Percentiles rank a stretch among this genome's conserved stretches.
phyloP scores from a whole-genome alignment of 129 eudicot genomes.

The Tanacetum coccineum region DNA sequence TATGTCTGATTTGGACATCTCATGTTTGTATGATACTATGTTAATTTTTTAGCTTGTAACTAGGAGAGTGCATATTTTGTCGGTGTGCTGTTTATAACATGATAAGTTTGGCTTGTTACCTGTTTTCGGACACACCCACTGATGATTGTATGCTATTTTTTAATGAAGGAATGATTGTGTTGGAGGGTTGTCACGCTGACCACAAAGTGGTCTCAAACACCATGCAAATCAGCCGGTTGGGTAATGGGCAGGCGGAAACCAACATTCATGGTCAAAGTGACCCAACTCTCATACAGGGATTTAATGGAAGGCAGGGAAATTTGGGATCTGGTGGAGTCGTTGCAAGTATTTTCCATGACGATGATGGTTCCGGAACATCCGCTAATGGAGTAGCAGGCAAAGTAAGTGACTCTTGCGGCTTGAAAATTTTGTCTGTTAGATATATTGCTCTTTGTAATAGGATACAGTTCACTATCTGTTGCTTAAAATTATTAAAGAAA shows the following conservation, averaged over 20 bases:
- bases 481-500: no score
- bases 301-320: constrained; percentile 9
- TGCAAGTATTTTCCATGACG: neutral
- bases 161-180: constrained; percentile 18
- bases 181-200: constrained; percentile 15
- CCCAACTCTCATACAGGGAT: constrained; percentile 3
- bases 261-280: neutral
- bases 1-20: neutral
- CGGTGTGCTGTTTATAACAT: neutral
- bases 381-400: neutral
- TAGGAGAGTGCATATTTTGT: neutral
- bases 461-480: no score
- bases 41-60: neutral
- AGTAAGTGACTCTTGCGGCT: constrained; percentile 9
- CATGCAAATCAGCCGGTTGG: constrained; percentile 10
- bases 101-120: neutral
- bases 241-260: constrained; percentile 8
- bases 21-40: neutral
- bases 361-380: constrained; percentile 5
- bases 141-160: constrained; percentile 1
- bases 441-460: no score
- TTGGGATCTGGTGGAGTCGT: constrained; percentile 11
- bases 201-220: constrained; percentile 13
- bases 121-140: neutral
- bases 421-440: neutral